These are phyloP conservation scores for Anthostomella pinea DNA, from an alignment of 2,329 filamentous ascomycete species.

Conservation along the genomic window DNA sequence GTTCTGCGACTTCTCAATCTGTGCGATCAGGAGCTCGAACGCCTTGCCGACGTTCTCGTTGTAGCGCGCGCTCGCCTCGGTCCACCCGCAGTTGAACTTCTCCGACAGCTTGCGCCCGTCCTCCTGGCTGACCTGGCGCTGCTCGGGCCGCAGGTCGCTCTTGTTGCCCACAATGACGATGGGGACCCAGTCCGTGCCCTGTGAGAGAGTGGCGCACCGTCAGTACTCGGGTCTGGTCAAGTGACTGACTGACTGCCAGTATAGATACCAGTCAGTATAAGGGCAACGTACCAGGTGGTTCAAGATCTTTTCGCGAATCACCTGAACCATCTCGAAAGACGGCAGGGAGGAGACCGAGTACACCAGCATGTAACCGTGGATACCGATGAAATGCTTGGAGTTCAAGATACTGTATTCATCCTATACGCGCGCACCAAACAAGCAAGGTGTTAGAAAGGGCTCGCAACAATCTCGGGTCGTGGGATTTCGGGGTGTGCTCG, in stretches of 20 bases:
- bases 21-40: constrained; percentile 89
- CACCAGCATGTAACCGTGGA: constrained; percentile 97
- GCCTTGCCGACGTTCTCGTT: constrained; percentile 91
- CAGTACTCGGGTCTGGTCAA: no score
- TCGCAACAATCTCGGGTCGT: no score
- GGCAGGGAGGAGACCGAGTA: constrained; percentile 95
- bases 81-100: constrained; percentile 89
- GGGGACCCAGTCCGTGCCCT: constrained; percentile 84
- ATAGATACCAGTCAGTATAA: no score
- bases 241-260: no score
- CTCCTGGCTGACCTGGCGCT: constrained; percentile 83
- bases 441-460: constrained; percentile 5
- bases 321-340: constrained; percentile 95
- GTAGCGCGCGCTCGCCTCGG: constrained; percentile 89
- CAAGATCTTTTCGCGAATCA: constrained; percentile 95
- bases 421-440: constrained; percentile 40
- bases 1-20: constrained; percentile 93
- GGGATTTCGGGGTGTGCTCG: no score
- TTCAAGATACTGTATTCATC: constrained; percentile 99
- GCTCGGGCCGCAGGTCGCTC: constrained; percentile 86
- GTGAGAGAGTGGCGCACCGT: no score
- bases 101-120: constrained; percentile 82
- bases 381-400: constrained; percentile 98
- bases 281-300: constrained; percentile 75
- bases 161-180: constrained; percentile 97